Percentiles rank a stretch among this genome's conserved stretches.
Evolutionary conservation across 352 stramenopile genomes (phyloP).

Genomic region (Globisporangium irregulare): DNA sequence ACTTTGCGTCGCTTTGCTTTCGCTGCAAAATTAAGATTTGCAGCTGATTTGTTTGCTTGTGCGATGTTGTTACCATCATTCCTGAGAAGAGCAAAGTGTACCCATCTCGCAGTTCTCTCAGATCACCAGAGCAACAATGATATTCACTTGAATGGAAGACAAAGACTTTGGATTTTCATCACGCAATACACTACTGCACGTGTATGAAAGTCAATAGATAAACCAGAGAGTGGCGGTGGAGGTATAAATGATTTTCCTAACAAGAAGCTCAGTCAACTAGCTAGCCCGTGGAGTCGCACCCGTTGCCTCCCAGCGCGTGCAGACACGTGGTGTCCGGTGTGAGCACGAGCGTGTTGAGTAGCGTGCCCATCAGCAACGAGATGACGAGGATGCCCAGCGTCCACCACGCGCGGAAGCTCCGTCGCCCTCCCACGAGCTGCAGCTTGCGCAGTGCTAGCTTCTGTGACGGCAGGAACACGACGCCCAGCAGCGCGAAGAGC

Average conservation of each 20-base stretch:
- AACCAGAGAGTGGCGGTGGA: background rate
- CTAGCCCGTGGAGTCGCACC: constrained; percentile 13
- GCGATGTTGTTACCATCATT: background rate
- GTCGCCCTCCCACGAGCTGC: constrained; percentile 11
- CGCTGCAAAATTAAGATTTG: background rate
- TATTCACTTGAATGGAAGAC: background rate
- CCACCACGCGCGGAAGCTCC: constrained; percentile 22
- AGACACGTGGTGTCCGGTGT: constrained; percentile 29
- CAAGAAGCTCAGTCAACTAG: background rate
- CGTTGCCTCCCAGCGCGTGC: constrained; percentile 27
- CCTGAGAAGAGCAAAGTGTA: background rate
- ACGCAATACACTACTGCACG: background rate
- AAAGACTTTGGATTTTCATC: background rate
- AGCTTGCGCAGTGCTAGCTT: constrained; percentile 17
- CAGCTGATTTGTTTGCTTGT: background rate
- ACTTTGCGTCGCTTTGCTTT: background rate
- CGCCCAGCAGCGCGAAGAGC: constrained; percentile 24
- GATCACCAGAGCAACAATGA: background rate
- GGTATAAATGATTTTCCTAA: background rate
- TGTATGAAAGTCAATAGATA: background rate
- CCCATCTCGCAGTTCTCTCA: background rate
- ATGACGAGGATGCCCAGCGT: constrained; percentile 21
- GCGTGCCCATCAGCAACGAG: constrained; percentile 17
- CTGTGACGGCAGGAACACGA: constrained; percentile 24
- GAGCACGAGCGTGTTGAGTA: constrained; percentile 26